These are phyloP conservation scores for Coemansia furcata DNA, from an alignment of 192 early-diverging fungal species.

Conservation along the genomic window DNA sequence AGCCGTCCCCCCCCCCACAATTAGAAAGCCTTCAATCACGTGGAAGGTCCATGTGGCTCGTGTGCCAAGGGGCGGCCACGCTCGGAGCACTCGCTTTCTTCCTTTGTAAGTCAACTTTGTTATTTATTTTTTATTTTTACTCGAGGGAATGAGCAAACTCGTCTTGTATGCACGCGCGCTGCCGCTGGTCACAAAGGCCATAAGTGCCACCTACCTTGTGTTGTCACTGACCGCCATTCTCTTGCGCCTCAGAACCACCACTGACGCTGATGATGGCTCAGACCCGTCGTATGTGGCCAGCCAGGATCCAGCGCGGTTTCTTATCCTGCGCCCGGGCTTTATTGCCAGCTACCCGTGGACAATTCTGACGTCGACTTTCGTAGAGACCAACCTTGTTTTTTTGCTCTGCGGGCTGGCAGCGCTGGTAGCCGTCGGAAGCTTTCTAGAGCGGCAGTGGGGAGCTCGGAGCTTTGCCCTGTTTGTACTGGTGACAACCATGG, in stretches of 20 bases:
- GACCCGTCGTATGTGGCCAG: slow-evolving; percentile 11
- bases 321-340: slow-evolving; percentile 42
- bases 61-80: neutral
- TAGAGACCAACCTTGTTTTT: slow-evolving; percentile 35
- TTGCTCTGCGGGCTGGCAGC: slow-evolving; percentile 18
- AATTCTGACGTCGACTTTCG: slow-evolving; percentile 29
- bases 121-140: neutral
- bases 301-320: slow-evolving; percentile 30
- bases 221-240: slow-evolving; percentile 23
- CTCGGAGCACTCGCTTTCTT: neutral
- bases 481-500: slow-evolving; percentile 52
- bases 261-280: neutral
- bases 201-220: slow-evolving; percentile 6
- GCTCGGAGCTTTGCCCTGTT: slow-evolving; percentile 71
- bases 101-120: neutral
- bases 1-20: neutral
- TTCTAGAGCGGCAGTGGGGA: slow-evolving; percentile 86
- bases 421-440: slow-evolving; percentile 59
- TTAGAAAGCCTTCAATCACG: neutral
- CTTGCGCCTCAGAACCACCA: slow-evolving; percentile 5
- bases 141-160: slow-evolving; percentile 24
- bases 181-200: slow-evolving; percentile 38
- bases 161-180: slow-evolving; percentile 23
- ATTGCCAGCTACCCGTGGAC: slow-evolving; percentile 47
- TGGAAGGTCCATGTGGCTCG: neutral